Evolutionary conservation across 2,329 filamentous ascomycete genomes (phyloP).

Genomic region (Metarhizium rileyi): DNA sequence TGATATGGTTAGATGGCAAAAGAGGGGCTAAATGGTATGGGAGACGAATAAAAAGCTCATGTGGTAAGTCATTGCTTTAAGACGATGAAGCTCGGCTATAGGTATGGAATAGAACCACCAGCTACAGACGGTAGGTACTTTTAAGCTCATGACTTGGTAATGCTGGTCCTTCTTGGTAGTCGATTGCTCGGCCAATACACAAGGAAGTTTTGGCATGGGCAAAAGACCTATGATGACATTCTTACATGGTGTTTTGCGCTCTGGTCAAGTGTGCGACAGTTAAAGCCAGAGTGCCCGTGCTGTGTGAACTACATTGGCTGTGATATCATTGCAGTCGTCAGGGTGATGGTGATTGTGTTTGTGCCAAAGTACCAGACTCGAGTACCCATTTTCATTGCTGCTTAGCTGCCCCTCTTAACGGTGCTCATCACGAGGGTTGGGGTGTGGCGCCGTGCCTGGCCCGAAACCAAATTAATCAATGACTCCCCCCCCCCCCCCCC

Average conservation of each 20-base stretch:
- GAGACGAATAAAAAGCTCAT: too few species aligned
- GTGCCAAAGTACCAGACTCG: background rate
- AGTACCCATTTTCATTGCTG: background rate
- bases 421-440: slow-evolving; percentile 6
- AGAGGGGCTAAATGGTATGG: background rate
- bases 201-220: background rate
- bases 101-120: background rate
- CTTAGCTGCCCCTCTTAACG: background rate
- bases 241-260: background rate
- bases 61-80: too few species aligned
- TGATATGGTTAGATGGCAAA: background rate
- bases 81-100: background rate
- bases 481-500: slow-evolving; percentile 6
- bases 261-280: background rate
- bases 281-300: background rate
- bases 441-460: slow-evolving; percentile 5
- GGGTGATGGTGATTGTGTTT: background rate
- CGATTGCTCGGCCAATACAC: background rate
- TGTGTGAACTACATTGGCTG: background rate
- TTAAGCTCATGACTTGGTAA: background rate
- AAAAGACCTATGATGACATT: background rate
- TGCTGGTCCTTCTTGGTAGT: background rate
- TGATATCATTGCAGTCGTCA: too few species aligned
- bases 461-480: background rate
- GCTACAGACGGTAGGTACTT: background rate